These are phyloP conservation scores for Leccinum griseonigrum DNA, from an alignment of 1,284 basidiomycete species.

Conservation along the genomic window DNA sequence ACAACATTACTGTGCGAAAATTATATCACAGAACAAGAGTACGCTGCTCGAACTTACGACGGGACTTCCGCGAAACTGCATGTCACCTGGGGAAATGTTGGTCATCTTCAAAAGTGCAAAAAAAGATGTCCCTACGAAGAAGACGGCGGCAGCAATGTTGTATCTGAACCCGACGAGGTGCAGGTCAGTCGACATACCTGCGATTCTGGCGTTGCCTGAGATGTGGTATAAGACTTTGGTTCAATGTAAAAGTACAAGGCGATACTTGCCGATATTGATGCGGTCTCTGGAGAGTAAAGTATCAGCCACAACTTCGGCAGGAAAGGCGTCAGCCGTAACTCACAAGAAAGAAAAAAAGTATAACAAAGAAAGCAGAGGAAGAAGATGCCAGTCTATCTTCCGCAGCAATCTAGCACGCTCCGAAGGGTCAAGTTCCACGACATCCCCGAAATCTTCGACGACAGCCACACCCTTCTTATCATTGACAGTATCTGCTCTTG, in stretches of 20 bases:
- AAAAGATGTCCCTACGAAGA: conserved; percentile 39
- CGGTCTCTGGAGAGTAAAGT: conserved; percentile 32
- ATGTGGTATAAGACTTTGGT: not conserved
- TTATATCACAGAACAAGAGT: conserved; percentile 6
- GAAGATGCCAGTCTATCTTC: conserved; percentile 48
- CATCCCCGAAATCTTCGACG: not conserved
- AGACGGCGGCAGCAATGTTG: conserved; percentile 47
- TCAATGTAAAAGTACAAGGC: not conserved
- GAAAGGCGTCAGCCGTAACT: conserved; percentile 18
- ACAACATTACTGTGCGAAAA: conserved; percentile 38
- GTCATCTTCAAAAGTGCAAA: not conserved
- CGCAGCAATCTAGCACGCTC: conserved; percentile 41
- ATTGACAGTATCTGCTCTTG: conserved; percentile 6
- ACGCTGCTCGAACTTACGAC: conserved; percentile 36
- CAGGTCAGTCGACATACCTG: conserved; percentile 43
- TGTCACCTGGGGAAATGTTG: conserved; percentile 33
- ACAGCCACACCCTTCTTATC: conserved; percentile 15
- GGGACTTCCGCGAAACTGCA: conserved; percentile 49
- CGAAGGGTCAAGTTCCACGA: conserved; percentile 20
- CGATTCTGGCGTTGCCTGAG: conserved; percentile 35
- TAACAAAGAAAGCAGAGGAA: conserved; percentile 52
- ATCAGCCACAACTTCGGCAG: not conserved
- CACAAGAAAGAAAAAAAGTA: conserved; percentile 60
- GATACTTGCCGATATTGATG: conserved; percentile 32
- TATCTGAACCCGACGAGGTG: conserved; percentile 42